phyloP scores from a whole-genome alignment of 169 alveolate genomes.

The Hepatocystis sp. region DNA sequence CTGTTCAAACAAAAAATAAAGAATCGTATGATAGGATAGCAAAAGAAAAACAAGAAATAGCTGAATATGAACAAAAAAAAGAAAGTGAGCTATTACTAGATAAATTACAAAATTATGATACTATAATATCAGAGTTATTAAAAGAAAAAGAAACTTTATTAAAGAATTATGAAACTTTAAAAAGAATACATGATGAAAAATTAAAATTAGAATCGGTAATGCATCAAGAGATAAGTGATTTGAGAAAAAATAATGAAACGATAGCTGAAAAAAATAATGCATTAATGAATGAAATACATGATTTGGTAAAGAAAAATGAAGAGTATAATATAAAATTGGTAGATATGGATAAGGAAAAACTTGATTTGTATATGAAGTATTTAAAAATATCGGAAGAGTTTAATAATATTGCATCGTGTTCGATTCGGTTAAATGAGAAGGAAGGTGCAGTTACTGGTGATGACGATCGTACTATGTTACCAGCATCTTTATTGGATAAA shows the following conservation, averaged over 20 bases:
- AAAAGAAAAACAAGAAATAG: constrained; percentile 15
- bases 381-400: constrained; percentile 33
- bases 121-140: constrained; percentile 35
- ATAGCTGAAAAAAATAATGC: constrained; percentile 32
- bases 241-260: constrained; percentile 19
- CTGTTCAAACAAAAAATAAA: constrained; percentile 46
- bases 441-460: not conserved
- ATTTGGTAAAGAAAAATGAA: constrained; percentile 47
- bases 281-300: constrained; percentile 11
- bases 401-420: constrained; percentile 17
- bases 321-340: constrained; percentile 40
- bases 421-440: constrained; percentile 3
- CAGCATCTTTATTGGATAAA: not conserved
- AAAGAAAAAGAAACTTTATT: constrained; percentile 43
- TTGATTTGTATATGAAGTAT: constrained; percentile 53
- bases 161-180: constrained; percentile 57
- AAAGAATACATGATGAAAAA: constrained; percentile 37
- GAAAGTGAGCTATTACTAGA: constrained; percentile 11
- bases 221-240: constrained; percentile 38
- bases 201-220: constrained; percentile 22
- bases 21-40: constrained; percentile 18
- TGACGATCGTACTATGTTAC: not conserved
- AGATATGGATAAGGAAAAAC: constrained; percentile 59
- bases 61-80: constrained; percentile 21
- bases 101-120: constrained; percentile 55